Base-by-base conservation (phyloP, 75 land plant genomes). In the Pinus albicaulis region DNA sequence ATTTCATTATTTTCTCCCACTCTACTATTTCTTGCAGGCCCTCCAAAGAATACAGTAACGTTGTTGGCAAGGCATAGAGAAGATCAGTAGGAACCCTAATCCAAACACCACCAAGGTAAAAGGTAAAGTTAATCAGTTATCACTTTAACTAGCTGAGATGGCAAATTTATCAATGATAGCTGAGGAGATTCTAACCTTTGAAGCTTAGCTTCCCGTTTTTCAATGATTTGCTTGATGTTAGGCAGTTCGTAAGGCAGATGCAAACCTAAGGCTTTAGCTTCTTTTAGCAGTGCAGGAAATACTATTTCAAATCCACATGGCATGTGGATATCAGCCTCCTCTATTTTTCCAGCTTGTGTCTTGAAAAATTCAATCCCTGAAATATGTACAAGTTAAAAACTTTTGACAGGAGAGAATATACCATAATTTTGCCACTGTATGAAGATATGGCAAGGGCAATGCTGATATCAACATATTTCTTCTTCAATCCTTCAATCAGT, bases 1-100 rank as follows among this genome's bases (percentile, higher is more conserved):
- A 59, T 28, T 78, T 66, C 25, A 81, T 25, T 53, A 82, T 71
- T 26, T 63, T 59, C 1, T 82, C 72, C 83, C 80, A 82, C 14
- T 81, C 59, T 7, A 72, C 56, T 20, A 80, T 52, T 22, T 78
- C 83, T 52, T 72, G 64, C 52, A 77, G 8, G 5, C 56, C 83
- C 61, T 82, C 80, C 11, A 82, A 25, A 3, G 75, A 60, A 28
- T 82, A 73, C 1, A 82, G 75, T 48, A 81, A 25, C 16, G 66
- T 63, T 15, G 66, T 63, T 26, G 66, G 66, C 31, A 63, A 0
- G 38, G 66, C 66, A 1, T 63, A 14, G 17, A 63, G 26, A 3
- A 68, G 23, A 38, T 68, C 19, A 3, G n/a, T 1, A 5, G 71
- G 71, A 41, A 68, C 5, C 71, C 71, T 68, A n/a, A 2, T 25